Evolutionary conservation across 2,329 filamentous ascomycete genomes (phyloP).

Genomic region (Talaromyces sp.): DNA sequence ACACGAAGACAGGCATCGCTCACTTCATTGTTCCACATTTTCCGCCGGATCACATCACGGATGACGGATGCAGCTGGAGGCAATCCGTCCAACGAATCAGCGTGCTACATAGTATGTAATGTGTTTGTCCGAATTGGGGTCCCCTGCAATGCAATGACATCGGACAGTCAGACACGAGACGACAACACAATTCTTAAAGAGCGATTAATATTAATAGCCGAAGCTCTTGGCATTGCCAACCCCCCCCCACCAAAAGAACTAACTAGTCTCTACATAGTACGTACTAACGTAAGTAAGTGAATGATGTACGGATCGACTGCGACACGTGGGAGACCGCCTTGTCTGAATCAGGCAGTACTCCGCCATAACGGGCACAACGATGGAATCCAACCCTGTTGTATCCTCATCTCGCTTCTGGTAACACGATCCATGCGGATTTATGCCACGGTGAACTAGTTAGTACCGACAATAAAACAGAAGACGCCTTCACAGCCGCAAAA

Average conservation of each 20-base stretch:
- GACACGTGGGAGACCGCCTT: neutral
- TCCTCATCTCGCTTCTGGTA: no score
- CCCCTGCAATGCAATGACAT: neutral
- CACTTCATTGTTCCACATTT: neutral
- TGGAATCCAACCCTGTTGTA: neutral
- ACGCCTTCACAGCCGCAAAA: no score
- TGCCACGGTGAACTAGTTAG: no score
- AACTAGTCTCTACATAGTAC: neutral
- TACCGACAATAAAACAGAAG: no score
- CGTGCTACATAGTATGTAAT: neutral
- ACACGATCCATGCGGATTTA: no score
- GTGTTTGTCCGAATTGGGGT: neutral
- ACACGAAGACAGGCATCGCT: neutral
- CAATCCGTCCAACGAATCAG: neutral
- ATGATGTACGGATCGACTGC: neutral
- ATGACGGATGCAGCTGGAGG: neutral
- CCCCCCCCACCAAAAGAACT: no score
- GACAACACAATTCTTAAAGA: no score
- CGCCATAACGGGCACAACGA: neutral
- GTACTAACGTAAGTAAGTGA: neutral
- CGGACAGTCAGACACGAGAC: neutral
- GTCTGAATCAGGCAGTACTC: neutral
- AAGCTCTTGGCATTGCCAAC: neutral
- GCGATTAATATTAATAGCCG: neutral
- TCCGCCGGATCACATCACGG: neutral